Conservation (phyloP, 352 stramenopile genomes). For the Phytophthora cajani region DNA sequence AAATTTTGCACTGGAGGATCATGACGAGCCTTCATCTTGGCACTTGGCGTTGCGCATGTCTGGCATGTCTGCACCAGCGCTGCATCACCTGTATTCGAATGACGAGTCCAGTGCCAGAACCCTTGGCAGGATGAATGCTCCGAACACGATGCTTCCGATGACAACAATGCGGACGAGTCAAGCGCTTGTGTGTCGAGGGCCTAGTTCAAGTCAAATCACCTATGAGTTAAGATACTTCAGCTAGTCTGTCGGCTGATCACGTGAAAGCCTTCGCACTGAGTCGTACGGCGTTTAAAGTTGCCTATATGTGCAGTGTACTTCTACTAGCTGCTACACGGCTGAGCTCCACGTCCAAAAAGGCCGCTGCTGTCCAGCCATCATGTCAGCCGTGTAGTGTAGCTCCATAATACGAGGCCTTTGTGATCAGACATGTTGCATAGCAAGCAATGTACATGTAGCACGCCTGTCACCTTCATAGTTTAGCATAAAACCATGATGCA, state of each 20-base stretch:
- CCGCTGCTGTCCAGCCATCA: background rate
- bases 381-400: background rate
- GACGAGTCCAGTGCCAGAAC: background rate
- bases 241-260: background rate
- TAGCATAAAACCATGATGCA: no score
- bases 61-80: background rate
- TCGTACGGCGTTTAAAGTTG: background rate
- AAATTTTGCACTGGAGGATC: no score
- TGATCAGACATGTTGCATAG: background rate
- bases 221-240: background rate
- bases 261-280: background rate
- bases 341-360: background rate
- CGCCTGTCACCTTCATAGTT: background rate
- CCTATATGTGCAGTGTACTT: background rate
- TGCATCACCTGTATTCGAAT: background rate
- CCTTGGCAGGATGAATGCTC: background rate
- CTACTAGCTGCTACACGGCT: background rate
- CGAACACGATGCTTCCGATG: background rate
- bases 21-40: no score
- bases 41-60: background rate
- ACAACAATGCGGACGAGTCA: background rate
- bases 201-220: constrained; percentile 10
- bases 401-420: background rate
- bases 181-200: background rate
- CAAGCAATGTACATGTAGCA: background rate